These are phyloP conservation scores for Chlorella vulgaris DNA, from an alignment of 139 green algal genomes.

Conservation along the genomic window DNA sequence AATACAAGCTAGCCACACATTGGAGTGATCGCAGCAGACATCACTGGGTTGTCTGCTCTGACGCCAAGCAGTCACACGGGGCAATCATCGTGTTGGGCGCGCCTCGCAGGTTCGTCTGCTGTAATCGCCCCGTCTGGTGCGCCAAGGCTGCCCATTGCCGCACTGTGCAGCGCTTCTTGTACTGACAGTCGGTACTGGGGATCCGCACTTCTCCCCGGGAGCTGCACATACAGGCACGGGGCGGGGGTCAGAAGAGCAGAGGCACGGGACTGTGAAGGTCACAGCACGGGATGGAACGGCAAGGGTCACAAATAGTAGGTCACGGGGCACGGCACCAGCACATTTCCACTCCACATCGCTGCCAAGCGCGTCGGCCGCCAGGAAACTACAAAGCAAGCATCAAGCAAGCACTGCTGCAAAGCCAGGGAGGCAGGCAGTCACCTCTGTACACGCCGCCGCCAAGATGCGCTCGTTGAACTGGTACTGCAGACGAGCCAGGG, in stretches of 20 bases:
- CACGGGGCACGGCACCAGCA: no score
- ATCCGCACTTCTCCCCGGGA: not conserved
- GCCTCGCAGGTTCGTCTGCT: no score
- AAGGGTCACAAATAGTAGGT: no score
- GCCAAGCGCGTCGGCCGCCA: no score
- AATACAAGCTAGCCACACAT: no score
- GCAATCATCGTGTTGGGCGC: no score
- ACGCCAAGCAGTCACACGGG: no score
- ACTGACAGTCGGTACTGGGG: not conserved
- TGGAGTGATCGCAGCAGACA: no score
- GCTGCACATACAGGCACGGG: not conserved
- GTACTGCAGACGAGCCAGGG: conserved; percentile 59
- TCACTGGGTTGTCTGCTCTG: no score
- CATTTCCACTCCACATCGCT: not conserved
- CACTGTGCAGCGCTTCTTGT: not conserved
- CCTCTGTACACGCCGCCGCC: conserved; percentile 25
- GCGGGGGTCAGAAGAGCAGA: not conserved
- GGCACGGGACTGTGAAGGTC: not conserved
- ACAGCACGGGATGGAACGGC: no score
- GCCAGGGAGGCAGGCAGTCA: not conserved
- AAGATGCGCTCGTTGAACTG: conserved; percentile 63
- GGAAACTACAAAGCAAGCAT: no score
- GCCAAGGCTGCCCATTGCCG: conserved; percentile 2
- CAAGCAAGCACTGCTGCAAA: not conserved
- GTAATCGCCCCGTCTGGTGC: conserved; percentile 1